Percentiles rank a stretch among this genome's conserved stretches.
Evolutionary conservation across 768 basidiomycete genomes (phyloP).

Genomic region (Wakefieldia striispora): DNA sequence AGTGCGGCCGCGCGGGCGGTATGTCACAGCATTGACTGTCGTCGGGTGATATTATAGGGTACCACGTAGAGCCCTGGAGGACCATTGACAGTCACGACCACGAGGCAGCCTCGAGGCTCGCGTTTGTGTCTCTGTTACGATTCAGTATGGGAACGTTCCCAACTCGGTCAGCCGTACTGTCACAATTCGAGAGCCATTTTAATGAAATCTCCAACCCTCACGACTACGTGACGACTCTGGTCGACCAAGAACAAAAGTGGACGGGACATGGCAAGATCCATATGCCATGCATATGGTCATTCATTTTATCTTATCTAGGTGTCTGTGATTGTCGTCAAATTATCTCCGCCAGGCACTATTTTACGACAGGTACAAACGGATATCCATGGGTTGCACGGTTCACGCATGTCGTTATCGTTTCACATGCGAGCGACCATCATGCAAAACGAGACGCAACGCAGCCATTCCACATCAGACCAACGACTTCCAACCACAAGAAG

Average conservation of each 20-base stretch:
- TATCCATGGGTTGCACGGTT: not conserved
- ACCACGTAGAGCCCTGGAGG: too few species aligned
- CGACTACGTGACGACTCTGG: too few species aligned
- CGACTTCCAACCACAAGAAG: too few species aligned
- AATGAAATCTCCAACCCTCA: too few species aligned
- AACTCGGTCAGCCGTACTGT: not conserved
- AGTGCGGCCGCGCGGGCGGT: not conserved
- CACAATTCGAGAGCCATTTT: too few species aligned
- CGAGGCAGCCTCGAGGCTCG: conserved; percentile 20
- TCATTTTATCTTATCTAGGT: conserved; percentile 10
- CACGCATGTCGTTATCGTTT: conserved; percentile 5
- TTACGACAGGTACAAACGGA: not conserved
- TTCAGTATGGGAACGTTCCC: not conserved
- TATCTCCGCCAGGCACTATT: too few species aligned
- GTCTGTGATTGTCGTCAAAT: not conserved
- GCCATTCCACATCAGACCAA: not conserved
- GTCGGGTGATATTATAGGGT: not conserved
- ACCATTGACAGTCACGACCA: not conserved
- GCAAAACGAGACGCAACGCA: not conserved
- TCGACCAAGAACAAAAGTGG: too few species aligned
- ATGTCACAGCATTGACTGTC: not conserved
- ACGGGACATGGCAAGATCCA: too few species aligned
- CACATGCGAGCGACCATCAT: not conserved
- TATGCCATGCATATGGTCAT: too few species aligned
- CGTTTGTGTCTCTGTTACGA: not conserved